Base-by-base conservation (phyloP, 306 rosid species). In the Sechiopsis laciniata region DNA sequence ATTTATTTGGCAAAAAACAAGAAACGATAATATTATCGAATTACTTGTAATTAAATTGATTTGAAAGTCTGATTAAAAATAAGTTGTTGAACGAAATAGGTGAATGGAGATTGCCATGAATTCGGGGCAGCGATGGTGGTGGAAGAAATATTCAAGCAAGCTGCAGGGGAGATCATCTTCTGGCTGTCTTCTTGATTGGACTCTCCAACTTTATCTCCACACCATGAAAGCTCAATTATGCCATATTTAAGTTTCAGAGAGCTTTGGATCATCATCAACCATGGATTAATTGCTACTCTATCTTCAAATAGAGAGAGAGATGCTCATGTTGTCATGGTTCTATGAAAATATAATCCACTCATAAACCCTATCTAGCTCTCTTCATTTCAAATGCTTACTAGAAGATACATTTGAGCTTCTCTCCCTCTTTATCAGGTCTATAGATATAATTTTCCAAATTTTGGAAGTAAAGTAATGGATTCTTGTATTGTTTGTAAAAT, bases 131-230 rank as follows among this genome's bases (percentile, higher is more conserved):
- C 60, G 14, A 76, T 70, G 59, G 57, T 78, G 3, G 78, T 55
- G 6, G 78, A 63, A n/a, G 86, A 80, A 21, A 76, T 72, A 35
- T 80, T 78, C 83, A 82, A 60, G 73, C 83, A 81, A 65, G 96
- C 87, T 10, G 87, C 87, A 0, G 74, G 21, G 17, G 96, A 92
- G 78, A 85, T 92, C 51, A 74, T 66, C 46, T 6, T 74, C 2
- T 79, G 77, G 80, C 37, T 85, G 13, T 57, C 82, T 60, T 65
- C 80, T 12, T 80, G 58, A 77, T 71, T 13, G 6, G 32, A 45
- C 6, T 17, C 7, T 40, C 71, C 22, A 60, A 29, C 68, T 16
- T 17, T 11, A 1, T 59, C 51, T 64, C 26, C 52, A 37, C 24
- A 37, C 24, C 52, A 62, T 62, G 48, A 8, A 62, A 32, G 21